Evolutionary conservation across 441 rosid species (phyloP).

Genomic region (Eutrema salsugineum): DNA sequence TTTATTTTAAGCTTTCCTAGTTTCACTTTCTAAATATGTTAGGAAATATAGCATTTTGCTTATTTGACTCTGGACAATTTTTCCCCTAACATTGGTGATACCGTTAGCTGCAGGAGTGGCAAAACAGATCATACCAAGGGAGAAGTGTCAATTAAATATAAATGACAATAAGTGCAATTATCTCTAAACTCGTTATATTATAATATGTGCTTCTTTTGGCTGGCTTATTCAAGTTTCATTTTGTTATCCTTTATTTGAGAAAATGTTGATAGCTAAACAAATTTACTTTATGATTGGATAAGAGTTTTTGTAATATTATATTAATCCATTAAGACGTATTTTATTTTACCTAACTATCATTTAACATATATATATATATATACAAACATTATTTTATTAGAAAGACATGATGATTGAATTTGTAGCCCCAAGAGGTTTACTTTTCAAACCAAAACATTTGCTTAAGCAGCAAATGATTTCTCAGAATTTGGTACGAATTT

Average conservation of each 20-base stretch:
- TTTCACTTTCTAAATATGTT: too few species aligned
- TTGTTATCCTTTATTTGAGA: not conserved
- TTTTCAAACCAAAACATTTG: slow-evolving; percentile 18
- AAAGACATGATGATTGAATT: slow-evolving; percentile 19
- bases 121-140: too few species aligned
- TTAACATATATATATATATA: not conserved
- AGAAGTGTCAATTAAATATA: too few species aligned
- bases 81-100: too few species aligned
- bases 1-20: too few species aligned
- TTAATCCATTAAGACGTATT: slow-evolving; percentile 9
- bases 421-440: slow-evolving; percentile 20
- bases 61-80: too few species aligned
- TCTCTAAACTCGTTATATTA: too few species aligned
- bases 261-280: slow-evolving; percentile 2
- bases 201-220: not conserved
- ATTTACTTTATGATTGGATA: not conserved
- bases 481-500: slow-evolving; percentile 9
- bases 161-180: too few species aligned
- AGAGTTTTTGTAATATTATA: not conserved
- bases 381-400: not conserved
- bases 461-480: slow-evolving; percentile 8
- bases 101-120: too few species aligned
- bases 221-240: slow-evolving; percentile 5
- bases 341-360: not conserved
- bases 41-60: too few species aligned